phyloP scores from a whole-genome alignment of 805 yeast genomes.

The Lipomyces spencermartinsiae region DNA sequence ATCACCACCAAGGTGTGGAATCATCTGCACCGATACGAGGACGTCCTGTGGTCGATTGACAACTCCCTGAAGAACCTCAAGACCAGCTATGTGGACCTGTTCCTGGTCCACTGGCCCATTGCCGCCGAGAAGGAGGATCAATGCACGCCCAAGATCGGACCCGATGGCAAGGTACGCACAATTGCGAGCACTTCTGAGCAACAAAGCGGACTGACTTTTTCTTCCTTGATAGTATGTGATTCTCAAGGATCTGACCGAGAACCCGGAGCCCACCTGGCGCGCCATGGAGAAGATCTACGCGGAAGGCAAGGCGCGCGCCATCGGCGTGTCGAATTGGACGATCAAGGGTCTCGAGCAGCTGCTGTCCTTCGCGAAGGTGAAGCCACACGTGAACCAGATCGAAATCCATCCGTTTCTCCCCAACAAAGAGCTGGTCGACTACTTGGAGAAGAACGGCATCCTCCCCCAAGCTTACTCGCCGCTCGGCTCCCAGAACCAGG shows the following conservation, averaged over 20 bases:
- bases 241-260: slow-evolving; percentile 11
- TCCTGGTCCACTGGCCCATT: slow-evolving; percentile 84
- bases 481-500: slow-evolving; percentile 60
- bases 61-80: slow-evolving; percentile 66
- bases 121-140: slow-evolving; percentile 72
- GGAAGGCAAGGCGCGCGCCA: slow-evolving; percentile 55
- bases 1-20: slow-evolving; percentile 50
- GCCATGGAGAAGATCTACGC: slow-evolving; percentile 63
- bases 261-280: slow-evolving; percentile 56
- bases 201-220: slow-evolving; percentile 9
- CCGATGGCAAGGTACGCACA: slow-evolving; percentile 46
- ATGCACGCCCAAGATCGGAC: slow-evolving; percentile 56
- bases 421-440: slow-evolving; percentile 63
- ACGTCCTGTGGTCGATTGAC: slow-evolving; percentile 50
- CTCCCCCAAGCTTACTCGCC: slow-evolving; percentile 78
- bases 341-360: slow-evolving; percentile 35
- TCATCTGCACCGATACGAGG: slow-evolving; percentile 47
- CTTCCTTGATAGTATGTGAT: slow-evolving; percentile 11
- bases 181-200: slow-evolving; percentile 12
- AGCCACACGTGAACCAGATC: slow-evolving; percentile 76
- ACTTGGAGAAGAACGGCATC: slow-evolving; percentile 58
- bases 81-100: slow-evolving; percentile 76
- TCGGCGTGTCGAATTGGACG: slow-evolving; percentile 83
- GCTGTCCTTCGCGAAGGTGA: slow-evolving; percentile 50
- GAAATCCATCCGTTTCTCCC: slow-evolving; percentile 79